Base-by-base conservation (phyloP, 148 eudicot species). In the Suaeda aralocaspica region DNA sequence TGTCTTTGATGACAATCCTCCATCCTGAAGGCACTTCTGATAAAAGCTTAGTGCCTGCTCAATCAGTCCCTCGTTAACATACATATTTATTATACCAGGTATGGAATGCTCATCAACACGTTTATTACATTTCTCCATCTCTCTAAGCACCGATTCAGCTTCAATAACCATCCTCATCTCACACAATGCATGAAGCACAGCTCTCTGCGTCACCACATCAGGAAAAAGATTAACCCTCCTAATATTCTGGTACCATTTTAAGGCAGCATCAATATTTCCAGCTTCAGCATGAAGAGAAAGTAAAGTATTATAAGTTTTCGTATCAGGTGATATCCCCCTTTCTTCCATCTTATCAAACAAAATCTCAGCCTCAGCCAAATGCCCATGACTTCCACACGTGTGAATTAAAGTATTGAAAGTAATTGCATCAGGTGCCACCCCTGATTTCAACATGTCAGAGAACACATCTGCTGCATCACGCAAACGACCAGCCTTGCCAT, bases 321-420 rank as follows among this genome's bases (percentile, higher is more conserved):
- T 86, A 79, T 92, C 98, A 5, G 96, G 91, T 21, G 79, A 76
- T 57, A 89, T 56, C 36, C 89, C 91, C 78, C 82, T 86, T 66
- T 88, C 92, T 71, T 89, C 92, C 98, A 92, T 92, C 82, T 89
- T 80, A 65, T 59, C 59, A 52, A 89, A 88, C 82, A 92, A 86
- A 15, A 83, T 75, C 73, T 89, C 91, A 34, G 98, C 96, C 75
- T 92, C 98, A 0, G 85, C 71, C 74, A 92, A 74, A 73, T 82
- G 71, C 29, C 98, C 98, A 72, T 86, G 82, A 76, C 84, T 89
- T 66, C 98, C 98, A 77, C 88, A 92, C 11, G 78, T 92, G 74
- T 77, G 87, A 67, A 92, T 92, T 87, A 87, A 85, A 45, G 98
- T 86, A 76, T 87, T 92, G 65, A 87, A 92, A 4, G 98, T 87